A percentile compares a stretch with the other conserved stretches of the same genome.
phyloP scores from a whole-genome alignment of 148 eudicot species.

The Spergularia marina region DNA sequence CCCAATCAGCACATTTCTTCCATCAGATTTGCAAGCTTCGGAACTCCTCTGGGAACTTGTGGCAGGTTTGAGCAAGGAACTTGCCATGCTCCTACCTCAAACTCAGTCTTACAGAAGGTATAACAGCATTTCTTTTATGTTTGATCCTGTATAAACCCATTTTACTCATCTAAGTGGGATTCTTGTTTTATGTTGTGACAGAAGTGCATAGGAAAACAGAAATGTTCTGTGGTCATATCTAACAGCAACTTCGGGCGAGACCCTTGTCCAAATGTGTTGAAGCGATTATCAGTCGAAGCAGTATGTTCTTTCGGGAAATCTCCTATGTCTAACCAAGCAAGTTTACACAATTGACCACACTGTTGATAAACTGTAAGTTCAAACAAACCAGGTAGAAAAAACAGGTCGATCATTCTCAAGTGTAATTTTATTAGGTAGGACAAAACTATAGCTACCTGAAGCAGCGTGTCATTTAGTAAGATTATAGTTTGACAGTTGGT shows the following conservation, averaged over 20 bases:
- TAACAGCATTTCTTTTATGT: background rate
- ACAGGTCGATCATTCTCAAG: slow-evolving; percentile 9
- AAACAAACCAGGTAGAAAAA: background rate
- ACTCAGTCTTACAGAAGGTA: slow-evolving; percentile 65
- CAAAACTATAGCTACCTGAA: background rate
- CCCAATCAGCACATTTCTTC: slow-evolving; percentile 64
- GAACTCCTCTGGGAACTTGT: slow-evolving; percentile 84
- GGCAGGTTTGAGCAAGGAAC: slow-evolving; percentile 66
- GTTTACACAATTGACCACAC: slow-evolving; percentile 26
- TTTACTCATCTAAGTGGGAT: background rate
- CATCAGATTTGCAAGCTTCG: slow-evolving; percentile 85
- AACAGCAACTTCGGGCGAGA: slow-evolving; percentile 76
- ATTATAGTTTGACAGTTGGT: slow-evolving; percentile 12
- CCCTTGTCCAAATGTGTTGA: slow-evolving; percentile 83
- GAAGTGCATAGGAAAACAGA: slow-evolving; percentile 76
- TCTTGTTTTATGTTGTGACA: slow-evolving; percentile 26
- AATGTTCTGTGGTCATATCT: slow-evolving; percentile 72
- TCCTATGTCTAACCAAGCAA: slow-evolving; percentile 20
- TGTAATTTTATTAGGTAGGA: slow-evolving; percentile 24
- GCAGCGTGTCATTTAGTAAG: slow-evolving; percentile 2
- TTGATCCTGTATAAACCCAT: background rate
- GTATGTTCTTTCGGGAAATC: slow-evolving; percentile 45
- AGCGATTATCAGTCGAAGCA: slow-evolving; percentile 84
- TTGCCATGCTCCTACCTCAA: slow-evolving; percentile 72
- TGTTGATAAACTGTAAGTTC: slow-evolving; percentile 2